phyloP scores from a whole-genome alignment of 192 early-diverging fungal genomes.

The Gryganskiella cystojenkinii region DNA sequence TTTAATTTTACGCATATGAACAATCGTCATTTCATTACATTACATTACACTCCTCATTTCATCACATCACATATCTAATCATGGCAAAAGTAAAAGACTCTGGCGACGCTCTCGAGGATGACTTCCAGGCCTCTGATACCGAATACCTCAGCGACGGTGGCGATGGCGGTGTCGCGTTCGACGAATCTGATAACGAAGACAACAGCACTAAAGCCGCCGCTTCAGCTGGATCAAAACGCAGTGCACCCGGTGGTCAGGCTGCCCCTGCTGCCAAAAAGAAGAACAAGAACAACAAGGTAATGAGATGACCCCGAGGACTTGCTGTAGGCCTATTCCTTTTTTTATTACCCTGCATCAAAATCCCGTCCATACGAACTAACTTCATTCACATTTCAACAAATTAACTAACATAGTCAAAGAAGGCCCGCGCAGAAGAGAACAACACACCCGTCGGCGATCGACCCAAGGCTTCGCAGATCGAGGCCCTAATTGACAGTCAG shows the following conservation, averaged over 20 bases:
- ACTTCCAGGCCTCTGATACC: conserved; percentile 57
- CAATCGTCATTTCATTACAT: background rate
- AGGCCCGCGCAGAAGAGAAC: conserved; percentile 40
- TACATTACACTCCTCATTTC: background rate
- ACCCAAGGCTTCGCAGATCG: conserved; percentile 44
- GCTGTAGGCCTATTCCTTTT: background rate
- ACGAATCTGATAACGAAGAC: conserved; percentile 35
- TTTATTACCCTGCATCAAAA: no score
- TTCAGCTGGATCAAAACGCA: conserved; percentile 43
- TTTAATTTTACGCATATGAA: conserved; percentile 1
- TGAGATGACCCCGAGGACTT: conserved; percentile 17
- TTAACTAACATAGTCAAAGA: conserved; percentile 26
- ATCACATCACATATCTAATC: conserved; percentile 1
- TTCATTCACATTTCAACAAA: no score
- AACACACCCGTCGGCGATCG: conserved; percentile 46
- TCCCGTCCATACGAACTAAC: no score
- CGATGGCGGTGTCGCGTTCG: conserved; percentile 35
- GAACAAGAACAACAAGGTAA: conserved; percentile 58
- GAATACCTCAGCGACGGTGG: conserved; percentile 48
- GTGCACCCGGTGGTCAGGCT: conserved; percentile 9
- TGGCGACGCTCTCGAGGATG: conserved; percentile 62
- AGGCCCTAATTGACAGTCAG: conserved; percentile 53
- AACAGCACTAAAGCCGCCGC: conserved; percentile 19
- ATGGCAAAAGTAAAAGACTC: conserved; percentile 49
- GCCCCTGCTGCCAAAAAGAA: conserved; percentile 29